Conservation (phyloP, 805 yeast genomes). For the Metschnikowia amazonensis region DNA sequence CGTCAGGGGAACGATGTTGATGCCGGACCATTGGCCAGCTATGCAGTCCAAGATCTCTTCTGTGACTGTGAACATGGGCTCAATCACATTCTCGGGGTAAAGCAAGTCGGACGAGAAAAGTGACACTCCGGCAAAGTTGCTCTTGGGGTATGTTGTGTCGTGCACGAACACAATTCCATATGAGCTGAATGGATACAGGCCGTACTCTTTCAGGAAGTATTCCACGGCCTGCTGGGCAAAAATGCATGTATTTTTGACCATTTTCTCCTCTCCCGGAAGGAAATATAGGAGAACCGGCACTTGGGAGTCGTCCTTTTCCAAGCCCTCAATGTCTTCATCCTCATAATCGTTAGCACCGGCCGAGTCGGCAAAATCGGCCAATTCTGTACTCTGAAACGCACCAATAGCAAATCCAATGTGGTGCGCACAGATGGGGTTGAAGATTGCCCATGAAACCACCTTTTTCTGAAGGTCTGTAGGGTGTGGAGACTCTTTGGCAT, state of each 20-base stretch:
- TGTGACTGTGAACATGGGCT: slow-evolving; percentile 70
- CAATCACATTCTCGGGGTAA: slow-evolving; percentile 71
- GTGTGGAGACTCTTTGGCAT: slow-evolving; percentile 68
- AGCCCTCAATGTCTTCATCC: slow-evolving; percentile 24
- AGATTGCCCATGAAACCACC: slow-evolving; percentile 64
- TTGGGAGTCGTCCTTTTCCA: slow-evolving; percentile 29
- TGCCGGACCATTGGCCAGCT: slow-evolving; percentile 91
- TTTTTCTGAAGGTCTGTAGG: slow-evolving; percentile 73
- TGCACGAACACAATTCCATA: slow-evolving; percentile 72
- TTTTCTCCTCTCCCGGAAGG: slow-evolving; percentile 52
- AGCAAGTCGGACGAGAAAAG: slow-evolving; percentile 57
- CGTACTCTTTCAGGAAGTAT: slow-evolving; percentile 80
- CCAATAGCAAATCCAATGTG: slow-evolving; percentile 96
- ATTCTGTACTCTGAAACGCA: slow-evolving; percentile 63
- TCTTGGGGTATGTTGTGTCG: slow-evolving; percentile 17
- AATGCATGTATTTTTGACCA: slow-evolving; percentile 68
- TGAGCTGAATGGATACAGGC: slow-evolving; percentile 87
- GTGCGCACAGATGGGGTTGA: slow-evolving; percentile 87
- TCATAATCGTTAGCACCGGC: slow-evolving; percentile 26
- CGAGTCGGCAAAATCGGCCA: slow-evolving; percentile 44
- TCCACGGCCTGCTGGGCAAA: slow-evolving; percentile 78
- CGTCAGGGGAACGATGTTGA: slow-evolving; percentile 77
- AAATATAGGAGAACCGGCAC: slow-evolving; percentile 55
- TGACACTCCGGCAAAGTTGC: slow-evolving; percentile 73
- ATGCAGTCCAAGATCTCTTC: slow-evolving; percentile 65